phyloP scores from a whole-genome alignment of 2,329 filamentous ascomycete genomes.

The Ophiostoma quercus region DNA sequence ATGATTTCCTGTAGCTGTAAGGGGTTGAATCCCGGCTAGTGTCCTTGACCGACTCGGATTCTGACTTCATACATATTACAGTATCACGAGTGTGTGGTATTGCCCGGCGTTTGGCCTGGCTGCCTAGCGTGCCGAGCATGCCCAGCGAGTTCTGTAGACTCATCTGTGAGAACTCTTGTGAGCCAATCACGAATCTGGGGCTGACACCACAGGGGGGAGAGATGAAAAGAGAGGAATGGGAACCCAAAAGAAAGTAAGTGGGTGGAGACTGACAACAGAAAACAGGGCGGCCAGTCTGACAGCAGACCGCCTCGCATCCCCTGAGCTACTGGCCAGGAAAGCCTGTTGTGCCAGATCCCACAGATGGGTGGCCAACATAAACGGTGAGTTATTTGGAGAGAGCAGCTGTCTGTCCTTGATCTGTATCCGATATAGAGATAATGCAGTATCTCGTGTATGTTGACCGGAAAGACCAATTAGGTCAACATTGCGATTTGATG shows the following conservation, averaged over 20 bases:
- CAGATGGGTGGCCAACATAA: not conserved
- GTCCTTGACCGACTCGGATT: not conserved
- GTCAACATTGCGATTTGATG: no score
- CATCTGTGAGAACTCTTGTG: not conserved
- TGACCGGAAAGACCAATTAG: no score
- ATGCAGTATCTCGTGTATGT: not conserved
- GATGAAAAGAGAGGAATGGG: not conserved
- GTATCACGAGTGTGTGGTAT: not conserved
- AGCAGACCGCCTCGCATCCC: not conserved
- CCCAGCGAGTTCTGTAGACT: not conserved
- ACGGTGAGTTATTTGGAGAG: not conserved
- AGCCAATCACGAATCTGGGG: not conserved
- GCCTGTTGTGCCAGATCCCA: not conserved
- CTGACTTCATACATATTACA: not conserved
- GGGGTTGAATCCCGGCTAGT: not conserved
- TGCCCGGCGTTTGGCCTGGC: not conserved
- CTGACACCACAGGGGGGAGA: not conserved
- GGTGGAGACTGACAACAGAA: not conserved
- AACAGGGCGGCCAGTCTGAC: conserved; percentile 1
- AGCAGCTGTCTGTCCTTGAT: not conserved
- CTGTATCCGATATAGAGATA: not conserved
- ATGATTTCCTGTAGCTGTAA: not conserved
- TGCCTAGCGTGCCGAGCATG: not conserved
- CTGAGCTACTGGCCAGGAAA: not conserved
- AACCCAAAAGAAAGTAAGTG: not conserved